Evolutionary conservation across 2,329 filamentous ascomycete genomes (phyloP), one percentile per base, ranked within the genome.

Genomic region (Sordariomycetes sp.): DNA sequence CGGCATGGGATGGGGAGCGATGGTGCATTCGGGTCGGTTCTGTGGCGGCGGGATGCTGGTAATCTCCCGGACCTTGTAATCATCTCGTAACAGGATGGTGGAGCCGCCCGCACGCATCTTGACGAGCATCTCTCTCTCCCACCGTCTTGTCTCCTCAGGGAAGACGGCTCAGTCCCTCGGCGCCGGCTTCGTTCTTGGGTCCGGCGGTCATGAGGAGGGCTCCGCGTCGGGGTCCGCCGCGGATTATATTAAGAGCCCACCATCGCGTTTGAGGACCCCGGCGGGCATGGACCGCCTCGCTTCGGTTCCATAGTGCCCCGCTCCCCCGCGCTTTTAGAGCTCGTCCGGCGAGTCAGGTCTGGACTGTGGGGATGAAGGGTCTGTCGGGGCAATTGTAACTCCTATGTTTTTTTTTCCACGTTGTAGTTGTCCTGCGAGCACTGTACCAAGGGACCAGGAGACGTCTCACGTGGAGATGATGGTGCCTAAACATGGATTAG

Each of bases 171-270:
- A n/a, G 32, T 39, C 28, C 54, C 12, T n/a, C 20, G n/a, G 52
- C 48, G 8, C 55, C 36, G 17, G n/a, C 39, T 6, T 6, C 32
- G n/a, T 22, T 36, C 35, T 51, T 28, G 48, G 35, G 55, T 52
- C 55, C 35, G 54, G 28, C 36, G 55, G 55, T 56, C 55, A 56
- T 56, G 55, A 56, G 55, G 55, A 56, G 55, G 48, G 25, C 34
- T 56, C n/a, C 34, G 45, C 53, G 28, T 56, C 17, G 28, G 32
- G 34, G 10, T 36, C 32, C 10, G 28, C 32, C 24, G 51, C 4
- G 24, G 51, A 28, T 45, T 56, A 56, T 56, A 56, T 56, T 56
- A 56, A 56, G 24, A 56, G 12, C 45, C 55, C 55, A 56, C 55
- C 54, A 35, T 48, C 42, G 39, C 28, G n/a, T 13, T 39, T 10